A percentile compares a stretch with the other conserved stretches of the same genome.
Evolutionary conservation across 2,329 filamentous ascomycete species (phyloP).

Genomic region (Cladosporium sp.): DNA sequence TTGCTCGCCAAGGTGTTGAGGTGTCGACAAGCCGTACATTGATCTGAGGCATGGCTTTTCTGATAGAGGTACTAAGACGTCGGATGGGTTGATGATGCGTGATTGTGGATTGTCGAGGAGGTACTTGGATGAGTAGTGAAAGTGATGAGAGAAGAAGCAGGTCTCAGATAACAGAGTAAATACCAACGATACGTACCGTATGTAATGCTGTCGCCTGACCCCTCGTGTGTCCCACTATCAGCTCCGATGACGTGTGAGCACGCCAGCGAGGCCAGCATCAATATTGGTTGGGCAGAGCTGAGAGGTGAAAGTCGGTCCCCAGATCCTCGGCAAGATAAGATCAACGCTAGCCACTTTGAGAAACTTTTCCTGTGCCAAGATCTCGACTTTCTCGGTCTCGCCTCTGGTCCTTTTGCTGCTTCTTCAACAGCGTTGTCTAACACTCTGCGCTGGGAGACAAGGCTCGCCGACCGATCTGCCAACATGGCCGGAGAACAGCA

Average conservation of each 20-base stretch:
- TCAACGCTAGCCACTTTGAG: not conserved
- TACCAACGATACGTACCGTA: not conserved
- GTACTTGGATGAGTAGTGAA: no score
- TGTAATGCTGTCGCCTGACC: conserved; percentile 11
- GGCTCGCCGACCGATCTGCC: not conserved
- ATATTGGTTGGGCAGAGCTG: no score
- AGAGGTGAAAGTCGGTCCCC: not conserved
- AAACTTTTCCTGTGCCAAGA: conserved; percentile 6
- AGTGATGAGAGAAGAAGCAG: not conserved
- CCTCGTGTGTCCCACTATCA: conserved; percentile 7
- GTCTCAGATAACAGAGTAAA: conserved; percentile 7
- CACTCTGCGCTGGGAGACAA: not conserved
- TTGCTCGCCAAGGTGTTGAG: not conserved
- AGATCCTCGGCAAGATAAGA: conserved; percentile 10
- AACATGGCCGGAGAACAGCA: conserved; percentile 54
- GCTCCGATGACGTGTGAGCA: conserved; percentile 5
- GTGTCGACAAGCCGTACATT: conserved; percentile 21
- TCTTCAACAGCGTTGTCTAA: not conserved
- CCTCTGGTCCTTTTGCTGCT: not conserved
- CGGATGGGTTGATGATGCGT: conserved; percentile 6
- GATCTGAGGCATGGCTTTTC: conserved; percentile 24
- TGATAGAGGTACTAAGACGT: conserved; percentile 5
- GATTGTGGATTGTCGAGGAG: not conserved
- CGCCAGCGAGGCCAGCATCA: no score
- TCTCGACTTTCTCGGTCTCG: conserved; percentile 21